Base-by-base conservation (phyloP, 768 basidiomycete genomes). In the Suillus placidus region DNA sequence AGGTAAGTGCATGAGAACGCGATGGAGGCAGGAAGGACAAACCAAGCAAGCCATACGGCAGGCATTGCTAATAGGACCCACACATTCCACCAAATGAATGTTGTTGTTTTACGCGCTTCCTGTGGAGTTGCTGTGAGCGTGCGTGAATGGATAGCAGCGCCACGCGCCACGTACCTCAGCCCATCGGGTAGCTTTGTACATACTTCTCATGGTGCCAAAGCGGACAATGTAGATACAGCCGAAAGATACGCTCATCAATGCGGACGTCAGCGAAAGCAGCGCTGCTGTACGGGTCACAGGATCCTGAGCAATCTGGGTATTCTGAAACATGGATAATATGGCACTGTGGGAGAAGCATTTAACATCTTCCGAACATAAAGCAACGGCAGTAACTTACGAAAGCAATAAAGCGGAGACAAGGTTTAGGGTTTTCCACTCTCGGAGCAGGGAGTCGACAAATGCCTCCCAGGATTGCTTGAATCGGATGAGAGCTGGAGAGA, bases 351-450 rank as follows among this genome's bases (percentile, higher is more conserved):
- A 49, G 45, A 18, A 13, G 26, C 14, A 16, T 9, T 9, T 43
- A 8, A 16, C 23, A 42, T 26, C 34, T 6, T 42, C 14, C 18
- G 32, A 42, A 23, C 26, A 13, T 40, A 6, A 58, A 35, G 20
- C 10, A 55, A 63, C 23, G 13, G n/a, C 14, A n/a, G 45, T 40
- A 37, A 79, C 83, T 35, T 62, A 85, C 84, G 84, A 80, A 70
- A 79, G 77, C 5, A 85, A 76, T 26, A 93, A 74, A 8, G 88
- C 91, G 14, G 90, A 92, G 23, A 93, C 85, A 23, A 92, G 80
- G 69, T 92, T 92, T 49, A 86, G 71, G 7, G 90, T 92, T 78
- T 92, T 92, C 89, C 89, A 92, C 69, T 92, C 90, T 34, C 85
- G 82, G 67, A 86, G 66, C n/a, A 92, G 78, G 1, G 88, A 86